phyloP scores from a whole-genome alignment of 257 asterid genomes.

The Ballota nigra region DNA sequence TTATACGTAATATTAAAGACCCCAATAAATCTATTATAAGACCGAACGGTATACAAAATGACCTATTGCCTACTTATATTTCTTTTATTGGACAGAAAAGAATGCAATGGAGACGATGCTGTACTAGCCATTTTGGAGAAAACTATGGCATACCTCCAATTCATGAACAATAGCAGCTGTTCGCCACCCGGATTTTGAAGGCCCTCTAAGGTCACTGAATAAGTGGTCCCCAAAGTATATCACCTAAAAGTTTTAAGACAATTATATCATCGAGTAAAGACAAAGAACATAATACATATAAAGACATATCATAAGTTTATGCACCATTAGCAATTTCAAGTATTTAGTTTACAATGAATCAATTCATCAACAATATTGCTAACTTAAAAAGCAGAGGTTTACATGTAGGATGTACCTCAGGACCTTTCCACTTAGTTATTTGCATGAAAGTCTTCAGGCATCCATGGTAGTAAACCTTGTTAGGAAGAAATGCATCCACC shows the following conservation, averaged over 20 bases:
- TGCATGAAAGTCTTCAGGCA: conserved; percentile 90
- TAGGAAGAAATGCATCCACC: conserved; percentile 86
- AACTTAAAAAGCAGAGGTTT: conserved; percentile 10
- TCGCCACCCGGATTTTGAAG: conserved; percentile 98
- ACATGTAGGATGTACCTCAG: conserved; percentile 58
- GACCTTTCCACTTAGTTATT: conserved; percentile 97
- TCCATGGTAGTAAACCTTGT: conserved; percentile 84
- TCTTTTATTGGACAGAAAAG: background rate
- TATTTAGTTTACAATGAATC: conserved; percentile 11
- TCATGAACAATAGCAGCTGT: conserved; percentile 97
- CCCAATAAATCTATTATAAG: background rate
- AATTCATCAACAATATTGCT: conserved; percentile 1
- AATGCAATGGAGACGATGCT: background rate
- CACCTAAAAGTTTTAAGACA: conserved; percentile 45
- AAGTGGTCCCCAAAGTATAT: conserved; percentile 98
- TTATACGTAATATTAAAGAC: background rate
- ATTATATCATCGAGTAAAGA: conserved; percentile 16
- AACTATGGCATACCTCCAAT: conserved; percentile 57
- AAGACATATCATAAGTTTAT: background rate
- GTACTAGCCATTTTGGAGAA: background rate
- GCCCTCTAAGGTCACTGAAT: conserved; percentile 96
- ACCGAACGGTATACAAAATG: background rate
- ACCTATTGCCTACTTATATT: background rate
- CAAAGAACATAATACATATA: background rate
- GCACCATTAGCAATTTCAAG: background rate